A percentile compares a stretch with the other conserved stretches of the same genome.
phyloP scores from a whole-genome alignment of 2,329 filamentous ascomycete species.

The Xylariales sp. region DNA sequence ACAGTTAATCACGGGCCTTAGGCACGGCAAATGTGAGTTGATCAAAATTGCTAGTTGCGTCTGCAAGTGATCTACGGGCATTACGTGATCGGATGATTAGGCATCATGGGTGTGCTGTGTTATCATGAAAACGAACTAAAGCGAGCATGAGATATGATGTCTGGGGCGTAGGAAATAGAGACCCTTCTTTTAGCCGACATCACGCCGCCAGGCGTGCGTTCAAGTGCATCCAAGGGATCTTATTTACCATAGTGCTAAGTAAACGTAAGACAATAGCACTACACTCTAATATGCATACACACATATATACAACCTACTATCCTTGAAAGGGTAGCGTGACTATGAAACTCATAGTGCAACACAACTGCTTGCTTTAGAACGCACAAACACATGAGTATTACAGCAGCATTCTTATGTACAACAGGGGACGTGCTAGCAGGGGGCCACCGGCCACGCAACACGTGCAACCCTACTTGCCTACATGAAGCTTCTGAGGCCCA shows the following conservation, averaged over 20 bases:
- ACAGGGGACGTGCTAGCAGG: not conserved
- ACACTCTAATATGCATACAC: not conserved
- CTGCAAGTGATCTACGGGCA: not conserved
- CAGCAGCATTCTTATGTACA: not conserved
- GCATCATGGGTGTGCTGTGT: not conserved
- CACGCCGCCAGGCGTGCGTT: not conserved
- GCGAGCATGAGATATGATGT: not conserved
- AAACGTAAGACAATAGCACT: not conserved
- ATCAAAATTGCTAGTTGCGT: not conserved
- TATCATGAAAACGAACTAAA: not conserved
- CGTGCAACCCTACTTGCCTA: slow-evolving; percentile 4
- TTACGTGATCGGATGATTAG: not conserved
- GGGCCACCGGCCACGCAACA: slow-evolving; percentile 19
- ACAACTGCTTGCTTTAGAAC: not conserved
- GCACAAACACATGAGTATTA: slow-evolving; percentile 4
- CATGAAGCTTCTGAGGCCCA: not conserved
- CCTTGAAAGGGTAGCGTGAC: not conserved
- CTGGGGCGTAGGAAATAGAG: not conserved
- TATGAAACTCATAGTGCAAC: not conserved
- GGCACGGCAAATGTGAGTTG: not conserved
- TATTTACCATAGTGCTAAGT: not conserved
- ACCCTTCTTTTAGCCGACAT: not conserved
- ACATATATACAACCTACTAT: too few relatives aligned
- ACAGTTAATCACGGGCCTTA: not conserved
- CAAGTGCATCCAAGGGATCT: not conserved